Percentiles rank a stretch among this genome's conserved stretches.
Conservation (phyloP, 345 rosid genomes). For the Moringa oleifera region DNA sequence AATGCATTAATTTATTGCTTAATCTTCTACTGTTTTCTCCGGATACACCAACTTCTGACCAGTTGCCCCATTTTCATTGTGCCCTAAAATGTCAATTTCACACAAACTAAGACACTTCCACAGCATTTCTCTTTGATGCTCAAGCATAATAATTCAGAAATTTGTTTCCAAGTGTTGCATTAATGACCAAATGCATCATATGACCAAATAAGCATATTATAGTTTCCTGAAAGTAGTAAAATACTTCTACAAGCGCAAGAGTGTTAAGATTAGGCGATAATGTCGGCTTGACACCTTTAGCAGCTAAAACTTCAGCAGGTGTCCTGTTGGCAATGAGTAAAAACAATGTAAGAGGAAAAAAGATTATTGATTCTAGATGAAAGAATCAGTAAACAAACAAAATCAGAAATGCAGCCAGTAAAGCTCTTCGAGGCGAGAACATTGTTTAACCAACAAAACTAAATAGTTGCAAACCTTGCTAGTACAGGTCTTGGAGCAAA, state of each 20-base stretch:
- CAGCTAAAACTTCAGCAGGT: slow-evolving; percentile 94
- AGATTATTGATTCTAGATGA: neutral
- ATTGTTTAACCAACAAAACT: slow-evolving; percentile 10
- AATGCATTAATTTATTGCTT: no score
- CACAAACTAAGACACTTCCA: neutral
- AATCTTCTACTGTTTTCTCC: no score
- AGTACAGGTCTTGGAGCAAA: slow-evolving; percentile 82
- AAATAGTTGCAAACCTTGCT: slow-evolving; percentile 54
- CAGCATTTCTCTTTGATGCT: neutral
- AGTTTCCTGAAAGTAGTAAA: slow-evolving; percentile 6
- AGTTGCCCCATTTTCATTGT: no score
- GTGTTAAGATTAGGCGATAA: slow-evolving; percentile 90
- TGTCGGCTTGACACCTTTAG: slow-evolving; percentile 94
- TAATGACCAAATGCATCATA: no score
- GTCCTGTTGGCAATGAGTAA: slow-evolving; percentile 39
- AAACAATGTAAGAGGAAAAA: neutral
- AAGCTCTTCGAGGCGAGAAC: slow-evolving; percentile 9
- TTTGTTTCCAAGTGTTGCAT: fast-evolving
- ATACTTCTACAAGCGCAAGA: slow-evolving; percentile 84
- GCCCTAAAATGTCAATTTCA: neutral
- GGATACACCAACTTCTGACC: no score
- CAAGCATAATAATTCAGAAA: no score
- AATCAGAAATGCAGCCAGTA: slow-evolving; percentile 2
- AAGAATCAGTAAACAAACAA: slow-evolving; percentile 8
- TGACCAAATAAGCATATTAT: slow-evolving; percentile 3